These are phyloP conservation scores for Oidium heveae DNA, from an alignment of 2,329 filamentous ascomycete species.

Conservation along the genomic window DNA sequence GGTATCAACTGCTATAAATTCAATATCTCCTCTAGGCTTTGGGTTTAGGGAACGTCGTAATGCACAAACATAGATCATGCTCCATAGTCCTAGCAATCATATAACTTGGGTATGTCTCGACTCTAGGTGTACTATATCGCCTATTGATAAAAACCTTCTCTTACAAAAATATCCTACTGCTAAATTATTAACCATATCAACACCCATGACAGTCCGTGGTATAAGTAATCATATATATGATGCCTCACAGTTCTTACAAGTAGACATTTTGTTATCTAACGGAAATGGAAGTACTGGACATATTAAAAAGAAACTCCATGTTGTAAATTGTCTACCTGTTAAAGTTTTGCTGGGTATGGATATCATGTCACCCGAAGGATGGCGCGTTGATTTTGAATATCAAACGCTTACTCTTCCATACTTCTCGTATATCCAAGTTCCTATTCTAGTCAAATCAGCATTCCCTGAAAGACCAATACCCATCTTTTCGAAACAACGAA, in stretches of 20 bases:
- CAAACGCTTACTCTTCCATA: neutral
- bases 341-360: neutral
- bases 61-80: neutral
- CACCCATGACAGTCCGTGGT: neutral
- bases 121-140: neutral
- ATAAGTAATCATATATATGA: neutral
- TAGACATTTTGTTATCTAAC: neutral
- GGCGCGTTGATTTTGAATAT: neutral
- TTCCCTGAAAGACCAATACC: neutral
- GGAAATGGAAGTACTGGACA: neutral
- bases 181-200: neutral
- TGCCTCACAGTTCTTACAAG: neutral
- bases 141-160: neutral
- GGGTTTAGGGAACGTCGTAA: neutral
- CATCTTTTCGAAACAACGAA: neutral
- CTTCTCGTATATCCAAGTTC: neutral
- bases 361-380: neutral
- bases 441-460: neutral
- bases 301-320: neutral
- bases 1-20: neutral
- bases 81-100: neutral
- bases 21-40: neutral
- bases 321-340: neutral
- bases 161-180: neutral
- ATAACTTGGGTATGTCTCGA: neutral